Evolutionary conservation across 192 early-diverging fungal genomes (phyloP), one percentile per base, ranked within the genome.

Genomic region (Coemansia sp.): DNA sequence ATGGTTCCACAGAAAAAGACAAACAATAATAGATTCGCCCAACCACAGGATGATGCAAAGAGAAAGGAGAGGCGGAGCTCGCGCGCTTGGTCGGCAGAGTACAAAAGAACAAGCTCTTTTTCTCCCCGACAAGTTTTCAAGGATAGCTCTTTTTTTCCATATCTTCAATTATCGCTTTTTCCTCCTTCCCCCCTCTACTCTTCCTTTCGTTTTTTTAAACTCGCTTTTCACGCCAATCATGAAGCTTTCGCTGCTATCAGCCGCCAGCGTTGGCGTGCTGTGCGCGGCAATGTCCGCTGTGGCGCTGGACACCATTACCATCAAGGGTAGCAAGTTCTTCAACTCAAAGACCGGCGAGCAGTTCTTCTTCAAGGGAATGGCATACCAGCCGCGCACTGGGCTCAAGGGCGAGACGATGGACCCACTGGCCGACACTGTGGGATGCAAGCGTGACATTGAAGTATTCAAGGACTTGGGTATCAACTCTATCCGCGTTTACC

Each of bases 311-410:
- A 82, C 85, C 7, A 84, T 91, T 39, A 68, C 71, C n/a, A 90
- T 90, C 79, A 89, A 90, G 68, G 91, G 90, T 39, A 83, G 81
- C 65, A 90, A 89, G 69, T 88, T 90, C 66, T 92, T 90, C 64
- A 88, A 91, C 68, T 72, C 81, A 8, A 87, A 89, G 51, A 87
- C 89, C 4, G 87, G 89, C 75, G 84, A 89, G 36, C 90, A 92
- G 72, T 89, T 91, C 75, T 92, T 85, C 57, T 87, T 91, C 76
- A 92, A 91, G 73, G 91, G 90, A 31, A 82, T 91, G 5, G 87
- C 88, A 1, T 92, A 92, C 59, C 91, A 91, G 70, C 91, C 91
- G 23, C 77, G 80, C 59, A 76, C 82, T 17, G 78, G 79, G 1
- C 53, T 80, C 23, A 71, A 66, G 21, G 45, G 46, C 42, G 75